Percentiles rank a stretch among this genome's conserved stretches.
phyloP scores from a whole-genome alignment of 345 rosid species.

The sweet orange (Citrus sinensis) region DVS_A1.0 CM039168.1:10010001-10010500 shows the following conservation, averaged over 20 bases:
- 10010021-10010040: slow-evolving; percentile 32
- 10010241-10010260: neutral
- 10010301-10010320: slow-evolving; percentile 31
- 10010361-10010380: slow-evolving; percentile 31
- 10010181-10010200: slow-evolving; percentile 9
- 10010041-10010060: slow-evolving; percentile 28
- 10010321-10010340: slow-evolving; percentile 32
- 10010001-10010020: slow-evolving; percentile 35
- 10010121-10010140: neutral
- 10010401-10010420: slow-evolving; percentile 39
- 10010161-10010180: slow-evolving; percentile 15
- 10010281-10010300: slow-evolving; percentile 35
- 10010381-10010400: slow-evolving; percentile 38
- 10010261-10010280: slow-evolving; percentile 17
- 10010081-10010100: slow-evolving; percentile 14
- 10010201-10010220: neutral
- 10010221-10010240: neutral
- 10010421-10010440: slow-evolving; percentile 23
- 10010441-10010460: slow-evolving; percentile 37
- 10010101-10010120: neutral
- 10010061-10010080: slow-evolving; percentile 10
- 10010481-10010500: slow-evolving; percentile 34
- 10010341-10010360: slow-evolving; percentile 34
- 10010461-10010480: slow-evolving; percentile 26
- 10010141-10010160: neutral